These are phyloP conservation scores for Thraustochytrium sp. DNA, from an alignment of 352 stramenopile species.

Conservation along the genomic window DNA sequence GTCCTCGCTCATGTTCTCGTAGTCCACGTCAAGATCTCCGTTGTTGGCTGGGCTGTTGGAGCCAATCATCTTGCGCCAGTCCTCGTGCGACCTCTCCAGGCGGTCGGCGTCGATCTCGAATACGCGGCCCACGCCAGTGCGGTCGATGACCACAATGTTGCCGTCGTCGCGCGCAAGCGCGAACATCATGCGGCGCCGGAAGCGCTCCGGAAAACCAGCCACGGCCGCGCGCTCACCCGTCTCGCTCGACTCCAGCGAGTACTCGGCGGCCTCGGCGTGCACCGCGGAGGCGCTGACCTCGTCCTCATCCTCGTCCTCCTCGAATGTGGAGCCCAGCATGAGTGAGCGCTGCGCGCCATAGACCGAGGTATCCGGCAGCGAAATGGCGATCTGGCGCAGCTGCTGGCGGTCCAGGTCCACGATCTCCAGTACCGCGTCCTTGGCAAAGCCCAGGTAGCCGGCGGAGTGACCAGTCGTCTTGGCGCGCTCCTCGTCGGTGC, in stretches of 20 bases:
- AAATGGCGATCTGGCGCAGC: background rate
- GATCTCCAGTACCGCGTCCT: slow-evolving; percentile 22
- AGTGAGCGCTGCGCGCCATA: background rate
- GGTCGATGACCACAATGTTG: slow-evolving; percentile 14
- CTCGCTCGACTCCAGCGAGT: background rate
- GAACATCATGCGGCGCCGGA: background rate
- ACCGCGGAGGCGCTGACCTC: background rate
- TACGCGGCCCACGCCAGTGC: background rate
- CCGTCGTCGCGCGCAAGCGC: background rate
- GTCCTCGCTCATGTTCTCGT: background rate
- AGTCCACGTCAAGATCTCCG: slow-evolving; percentile 5
- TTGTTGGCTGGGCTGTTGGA: slow-evolving; percentile 13
- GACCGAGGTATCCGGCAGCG: slow-evolving; percentile 19
- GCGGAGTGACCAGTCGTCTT: background rate
- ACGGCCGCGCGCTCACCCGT: background rate
- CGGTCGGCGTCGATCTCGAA: slow-evolving; percentile 5
- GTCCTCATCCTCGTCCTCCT: slow-evolving; percentile 13
- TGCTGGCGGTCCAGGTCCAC: slow-evolving; percentile 12
- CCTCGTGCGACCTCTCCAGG: slow-evolving; percentile 9
- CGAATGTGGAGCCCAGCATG: background rate
- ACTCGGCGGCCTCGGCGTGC: background rate
- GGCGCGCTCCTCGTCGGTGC: background rate
- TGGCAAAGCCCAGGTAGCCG: slow-evolving; percentile 23
- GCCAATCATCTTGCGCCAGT: slow-evolving; percentile 12
- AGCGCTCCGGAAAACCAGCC: background rate